These are phyloP conservation scores for Oryza meridionalis DNA, from an alignment of 176 grass and related monocot genomes.

Conservation along the genomic window DNA sequence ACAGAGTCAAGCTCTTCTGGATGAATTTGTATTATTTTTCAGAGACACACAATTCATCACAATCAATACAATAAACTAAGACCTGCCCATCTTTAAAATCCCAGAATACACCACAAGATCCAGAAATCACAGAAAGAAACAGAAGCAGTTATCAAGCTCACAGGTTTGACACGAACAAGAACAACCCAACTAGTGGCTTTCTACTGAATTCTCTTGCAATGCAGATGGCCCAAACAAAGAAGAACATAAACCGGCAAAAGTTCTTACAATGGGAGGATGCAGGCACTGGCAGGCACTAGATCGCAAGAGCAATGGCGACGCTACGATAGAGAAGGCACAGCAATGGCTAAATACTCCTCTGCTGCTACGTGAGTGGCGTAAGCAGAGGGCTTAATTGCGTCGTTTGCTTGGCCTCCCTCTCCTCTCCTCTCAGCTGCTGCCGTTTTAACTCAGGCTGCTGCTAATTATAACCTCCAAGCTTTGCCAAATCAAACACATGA, in stretches of 20 bases:
- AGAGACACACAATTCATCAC: not conserved
- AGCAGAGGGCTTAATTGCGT: slow-evolving; percentile 27
- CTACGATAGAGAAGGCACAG: not conserved
- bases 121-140: not conserved
- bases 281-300: not conserved
- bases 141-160: not conserved
- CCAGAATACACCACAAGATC: not conserved
- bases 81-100: not conserved
- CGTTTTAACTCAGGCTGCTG: slow-evolving; percentile 34
- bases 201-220: not conserved
- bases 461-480: slow-evolving; percentile 35
- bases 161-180: not conserved
- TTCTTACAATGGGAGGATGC: slow-evolving; percentile 4
- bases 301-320: not conserved
- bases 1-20: not conserved
- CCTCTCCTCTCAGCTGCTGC: not conserved
- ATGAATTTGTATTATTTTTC: not conserved
- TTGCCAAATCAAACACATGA: slow-evolving; percentile 1
- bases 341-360: slow-evolving; percentile 23
- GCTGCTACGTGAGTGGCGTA: not conserved
- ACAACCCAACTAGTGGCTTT: not conserved
- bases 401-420: slow-evolving; percentile 35
- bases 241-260: not conserved
- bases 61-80: not conserved
- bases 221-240: not conserved